Evolutionary conservation across 441 rosid species (phyloP).

Genomic region (Pelargonium australe): DNA sequence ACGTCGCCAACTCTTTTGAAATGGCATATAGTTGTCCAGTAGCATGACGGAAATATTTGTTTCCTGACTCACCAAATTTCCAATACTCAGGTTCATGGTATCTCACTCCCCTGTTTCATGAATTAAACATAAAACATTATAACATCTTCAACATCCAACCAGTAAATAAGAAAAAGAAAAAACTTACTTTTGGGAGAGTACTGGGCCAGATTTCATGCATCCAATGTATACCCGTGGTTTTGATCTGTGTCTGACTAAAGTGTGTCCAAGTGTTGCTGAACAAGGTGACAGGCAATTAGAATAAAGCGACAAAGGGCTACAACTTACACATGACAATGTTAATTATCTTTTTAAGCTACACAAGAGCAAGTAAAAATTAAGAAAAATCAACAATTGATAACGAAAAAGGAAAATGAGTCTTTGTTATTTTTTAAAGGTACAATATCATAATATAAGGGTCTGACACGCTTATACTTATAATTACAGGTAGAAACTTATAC

Average conservation of each 20-base stretch:
- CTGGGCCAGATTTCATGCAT: constrained; percentile 99
- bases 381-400: neutral
- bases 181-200: constrained; percentile 76
- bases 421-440: neutral
- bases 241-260: constrained; percentile 67
- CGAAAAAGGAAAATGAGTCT: neutral
- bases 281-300: too few relatives aligned
- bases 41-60: constrained; percentile 9
- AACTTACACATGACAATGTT: neutral
- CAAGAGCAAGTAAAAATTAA: constrained; percentile 1
- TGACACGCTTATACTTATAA: too few relatives aligned
- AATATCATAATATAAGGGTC: too few relatives aligned
- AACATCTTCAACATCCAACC: neutral
- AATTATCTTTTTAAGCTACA: neutral
- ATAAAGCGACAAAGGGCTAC: too few relatives aligned
- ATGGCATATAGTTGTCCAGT: constrained; percentile 8
- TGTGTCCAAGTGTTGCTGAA: constrained; percentile 92
- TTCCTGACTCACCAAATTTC: constrained; percentile 14
- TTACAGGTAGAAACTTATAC: too few relatives aligned
- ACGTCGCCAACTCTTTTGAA: constrained; percentile 4
- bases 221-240: constrained; percentile 80
- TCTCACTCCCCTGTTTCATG: constrained; percentile 6
- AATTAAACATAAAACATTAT: neutral
- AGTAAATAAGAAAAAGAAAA: neutral
- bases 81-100: constrained; percentile 11